A percentile compares a stretch with the other conserved stretches of the same genome.
These are phyloP conservation scores for Blumeriella jaapii DNA, from an alignment of 2,329 filamentous ascomycete genomes.

Conservation along the genomic window DNA sequence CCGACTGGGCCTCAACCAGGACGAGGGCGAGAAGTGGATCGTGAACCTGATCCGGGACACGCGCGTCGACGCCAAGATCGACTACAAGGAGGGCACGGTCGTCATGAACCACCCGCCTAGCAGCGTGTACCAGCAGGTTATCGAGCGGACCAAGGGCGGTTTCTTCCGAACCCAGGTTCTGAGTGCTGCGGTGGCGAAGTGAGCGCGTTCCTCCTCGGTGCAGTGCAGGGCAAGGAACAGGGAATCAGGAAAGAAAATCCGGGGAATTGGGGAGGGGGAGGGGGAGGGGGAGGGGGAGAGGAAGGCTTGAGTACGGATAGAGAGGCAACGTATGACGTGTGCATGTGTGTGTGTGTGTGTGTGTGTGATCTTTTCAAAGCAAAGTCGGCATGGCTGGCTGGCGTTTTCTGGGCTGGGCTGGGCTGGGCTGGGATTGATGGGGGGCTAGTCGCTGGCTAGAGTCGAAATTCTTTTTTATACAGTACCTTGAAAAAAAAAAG, in stretches of 20 bases:
- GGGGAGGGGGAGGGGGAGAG: background rate
- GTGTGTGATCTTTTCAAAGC: too few relatives aligned
- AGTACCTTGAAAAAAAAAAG: too few relatives aligned
- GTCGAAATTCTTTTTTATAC: too few relatives aligned
- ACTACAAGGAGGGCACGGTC: conserved; percentile 96
- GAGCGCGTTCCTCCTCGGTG: conserved; percentile 6
- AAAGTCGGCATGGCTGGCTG: too few relatives aligned
- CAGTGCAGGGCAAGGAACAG: background rate
- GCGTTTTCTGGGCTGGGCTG: too few relatives aligned
- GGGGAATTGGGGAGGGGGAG: background rate
- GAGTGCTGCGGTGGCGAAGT: conserved; percentile 35
- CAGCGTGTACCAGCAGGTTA: conserved; percentile 98
- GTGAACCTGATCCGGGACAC: conserved; percentile 98
- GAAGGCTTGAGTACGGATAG: too few relatives aligned
- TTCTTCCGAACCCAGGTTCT: conserved; percentile 98
- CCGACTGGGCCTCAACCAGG: conserved; percentile 79
- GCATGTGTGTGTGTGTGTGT: too few relatives aligned
- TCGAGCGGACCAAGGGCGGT: conserved; percentile 95
- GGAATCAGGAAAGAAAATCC: conserved; percentile 3
- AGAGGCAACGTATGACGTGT: too few relatives aligned
- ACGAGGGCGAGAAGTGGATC: conserved; percentile 99
- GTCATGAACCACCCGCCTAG: conserved; percentile 99
- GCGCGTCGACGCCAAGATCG: conserved; percentile 95
- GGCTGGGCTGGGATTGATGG: too few relatives aligned
- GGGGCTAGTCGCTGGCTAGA: too few relatives aligned